These are phyloP conservation scores for Boletus huronensis DNA, from an alignment of 768 basidiomycete species.

Conservation along the genomic window DNA sequence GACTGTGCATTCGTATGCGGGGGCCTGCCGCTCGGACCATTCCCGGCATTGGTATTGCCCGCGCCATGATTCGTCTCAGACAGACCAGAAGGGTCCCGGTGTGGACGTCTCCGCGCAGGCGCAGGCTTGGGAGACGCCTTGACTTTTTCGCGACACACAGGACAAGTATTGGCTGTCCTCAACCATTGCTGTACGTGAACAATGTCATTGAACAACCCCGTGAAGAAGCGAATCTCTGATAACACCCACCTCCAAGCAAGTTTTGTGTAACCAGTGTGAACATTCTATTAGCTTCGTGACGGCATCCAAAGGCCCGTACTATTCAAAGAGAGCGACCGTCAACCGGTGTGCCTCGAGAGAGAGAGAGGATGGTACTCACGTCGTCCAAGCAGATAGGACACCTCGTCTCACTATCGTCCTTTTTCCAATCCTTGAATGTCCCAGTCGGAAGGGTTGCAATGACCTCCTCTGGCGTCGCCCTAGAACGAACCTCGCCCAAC, in stretches of 20 bases:
- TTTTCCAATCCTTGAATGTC: constrained; percentile 66
- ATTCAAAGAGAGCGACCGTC: constrained; percentile 4
- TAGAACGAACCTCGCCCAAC: constrained; percentile 68
- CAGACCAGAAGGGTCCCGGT: background rate
- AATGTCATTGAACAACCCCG: constrained; percentile 1
- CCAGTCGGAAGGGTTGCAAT: constrained; percentile 58
- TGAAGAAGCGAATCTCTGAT: background rate
- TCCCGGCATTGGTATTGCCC: background rate
- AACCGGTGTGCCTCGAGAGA: background rate
- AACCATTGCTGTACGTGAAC: constrained; percentile 66
- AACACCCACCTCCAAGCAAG: constrained; percentile 62
- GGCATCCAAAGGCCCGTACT: constrained; percentile 64
- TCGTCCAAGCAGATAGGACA: constrained; percentile 87
- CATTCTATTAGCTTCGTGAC: constrained; percentile 69
- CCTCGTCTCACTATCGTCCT: constrained; percentile 60
- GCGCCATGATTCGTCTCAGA: constrained; percentile 11
- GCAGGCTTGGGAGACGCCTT: constrained; percentile 23
- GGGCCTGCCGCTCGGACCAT: constrained; percentile 4
- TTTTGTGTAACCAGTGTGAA: constrained; percentile 77
- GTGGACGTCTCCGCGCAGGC: constrained; percentile 18
- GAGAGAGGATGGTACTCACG: constrained; percentile 41
- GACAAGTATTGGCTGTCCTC: constrained; percentile 69
- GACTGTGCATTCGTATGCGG: constrained; percentile 4
- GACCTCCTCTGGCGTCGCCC: constrained; percentile 58
- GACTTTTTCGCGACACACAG: constrained; percentile 72